Evolutionary conservation across 495 filamentous ascomycete genomes (phyloP).

Genomic region (Entonaema liquescens): DNA sequence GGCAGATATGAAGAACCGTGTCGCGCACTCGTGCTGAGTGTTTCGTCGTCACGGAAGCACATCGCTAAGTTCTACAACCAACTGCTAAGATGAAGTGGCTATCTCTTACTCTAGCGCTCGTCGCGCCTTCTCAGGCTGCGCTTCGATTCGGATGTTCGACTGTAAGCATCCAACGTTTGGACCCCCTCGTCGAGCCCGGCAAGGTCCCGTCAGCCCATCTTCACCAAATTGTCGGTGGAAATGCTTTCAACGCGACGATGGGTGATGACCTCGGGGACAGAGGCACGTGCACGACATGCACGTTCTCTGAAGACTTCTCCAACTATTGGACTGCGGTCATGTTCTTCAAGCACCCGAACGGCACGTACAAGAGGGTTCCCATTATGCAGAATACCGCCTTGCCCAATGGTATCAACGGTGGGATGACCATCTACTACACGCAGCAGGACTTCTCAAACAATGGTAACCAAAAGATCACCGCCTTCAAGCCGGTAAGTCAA

Average conservation of each 20-base stretch:
- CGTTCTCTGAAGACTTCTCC: constrained; percentile 58
- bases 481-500: constrained; percentile 57
- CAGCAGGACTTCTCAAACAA: constrained; percentile 59
- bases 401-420: constrained; percentile 58
- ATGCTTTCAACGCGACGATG: constrained; percentile 61
- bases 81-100: constrained; percentile 57
- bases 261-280: constrained; percentile 53
- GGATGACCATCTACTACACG: constrained; percentile 65
- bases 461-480: constrained; percentile 58
- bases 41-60: constrained; percentile 9
- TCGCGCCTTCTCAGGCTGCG: constrained; percentile 53
- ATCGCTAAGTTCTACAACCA: constrained; percentile 4
- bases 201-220: constrained; percentile 56
- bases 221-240: constrained; percentile 61
- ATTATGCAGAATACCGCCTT: constrained; percentile 59
- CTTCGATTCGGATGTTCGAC: constrained; percentile 61
- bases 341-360: constrained; percentile 63
- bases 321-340: constrained; percentile 62
- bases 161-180: constrained; percentile 58
- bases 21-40: background rate
- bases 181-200: constrained; percentile 60
- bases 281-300: constrained; percentile 58
- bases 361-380: constrained; percentile 60
- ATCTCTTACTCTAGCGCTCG: constrained; percentile 48
- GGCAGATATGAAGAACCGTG: constrained; percentile 10